phyloP scores from a whole-genome alignment of 805 yeast genomes.

The Blastobotrys attinorum region DNA sequence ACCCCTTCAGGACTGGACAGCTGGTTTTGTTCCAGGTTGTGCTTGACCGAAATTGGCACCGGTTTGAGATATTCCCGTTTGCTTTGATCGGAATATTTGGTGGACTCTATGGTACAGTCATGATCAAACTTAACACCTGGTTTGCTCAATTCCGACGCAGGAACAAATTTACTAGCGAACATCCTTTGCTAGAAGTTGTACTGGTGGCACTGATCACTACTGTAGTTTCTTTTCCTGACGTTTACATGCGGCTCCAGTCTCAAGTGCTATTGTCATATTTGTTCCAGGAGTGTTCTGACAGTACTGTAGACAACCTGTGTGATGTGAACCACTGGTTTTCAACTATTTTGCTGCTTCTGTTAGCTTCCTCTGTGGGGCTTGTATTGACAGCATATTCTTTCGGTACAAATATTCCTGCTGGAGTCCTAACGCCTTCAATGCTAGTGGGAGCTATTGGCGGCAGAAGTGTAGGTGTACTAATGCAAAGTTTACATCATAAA shows the following conservation, averaged over 20 bases:
- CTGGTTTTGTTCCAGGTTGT: constrained; percentile 60
- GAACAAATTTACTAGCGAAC: constrained; percentile 7
- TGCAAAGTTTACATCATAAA: constrained; percentile 41
- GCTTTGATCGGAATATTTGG: constrained; percentile 62
- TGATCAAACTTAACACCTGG: constrained; percentile 39
- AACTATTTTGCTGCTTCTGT: constrained; percentile 26
- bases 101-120: constrained; percentile 54
- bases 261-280: constrained; percentile 50
- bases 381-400: constrained; percentile 59
- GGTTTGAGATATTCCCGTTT: constrained; percentile 65
- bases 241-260: constrained; percentile 47
- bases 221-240: constrained; percentile 46
- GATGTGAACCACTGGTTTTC: constrained; percentile 15
- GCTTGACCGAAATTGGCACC: constrained; percentile 64
- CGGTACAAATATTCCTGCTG: constrained; percentile 81
- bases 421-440: constrained; percentile 95
- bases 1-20: constrained; percentile 42
- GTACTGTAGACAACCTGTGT: constrained; percentile 23
- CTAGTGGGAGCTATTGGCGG: constrained; percentile 95
- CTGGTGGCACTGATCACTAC: constrained; percentile 44
- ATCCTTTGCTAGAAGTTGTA: constrained; percentile 41
- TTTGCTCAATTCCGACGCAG: neutral
- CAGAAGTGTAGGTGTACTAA: constrained; percentile 69
- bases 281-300: constrained; percentile 56
- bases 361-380: constrained; percentile 44